Percentiles rank a stretch among this genome's conserved stretches.
Evolutionary conservation across 2,329 filamentous ascomycete genomes (phyloP).

Genomic region (Trichoderma polysporum): DNA sequence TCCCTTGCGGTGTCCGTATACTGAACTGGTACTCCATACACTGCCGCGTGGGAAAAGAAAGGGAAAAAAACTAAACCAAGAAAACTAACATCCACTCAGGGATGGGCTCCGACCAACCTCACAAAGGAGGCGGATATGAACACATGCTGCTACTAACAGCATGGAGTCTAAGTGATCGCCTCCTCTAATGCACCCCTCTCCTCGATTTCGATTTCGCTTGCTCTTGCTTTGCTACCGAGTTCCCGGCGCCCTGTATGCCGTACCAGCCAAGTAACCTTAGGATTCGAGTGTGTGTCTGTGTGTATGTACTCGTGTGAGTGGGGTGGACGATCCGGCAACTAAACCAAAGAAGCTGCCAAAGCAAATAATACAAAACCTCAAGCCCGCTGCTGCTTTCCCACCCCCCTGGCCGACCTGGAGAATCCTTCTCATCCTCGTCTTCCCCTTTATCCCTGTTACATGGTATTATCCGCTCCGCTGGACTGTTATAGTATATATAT

Average conservation of each 20-base stretch:
- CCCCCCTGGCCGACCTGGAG: not conserved
- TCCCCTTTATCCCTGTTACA: not conserved
- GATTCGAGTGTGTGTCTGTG: not conserved
- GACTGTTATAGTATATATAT: slow-evolving; percentile 10
- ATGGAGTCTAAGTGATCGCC: not conserved
- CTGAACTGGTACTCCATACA: not conserved
- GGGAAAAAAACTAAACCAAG: not conserved
- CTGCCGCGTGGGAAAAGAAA: not conserved
- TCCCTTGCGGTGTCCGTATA: not conserved
- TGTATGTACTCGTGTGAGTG: slow-evolving; percentile 5
- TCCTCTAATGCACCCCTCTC: not conserved
- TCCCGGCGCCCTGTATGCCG: slow-evolving; percentile 1
- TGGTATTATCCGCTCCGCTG: not conserved
- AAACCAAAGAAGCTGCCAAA: slow-evolving; percentile 12
- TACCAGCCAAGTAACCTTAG: not conserved
- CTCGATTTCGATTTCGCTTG: not conserved
- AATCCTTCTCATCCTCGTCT: not conserved
- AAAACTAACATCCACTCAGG: not conserved
- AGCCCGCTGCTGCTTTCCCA: slow-evolving; percentile 6
- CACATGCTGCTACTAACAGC: not conserved
- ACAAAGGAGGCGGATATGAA: not conserved
- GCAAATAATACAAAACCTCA: slow-evolving; percentile 17
- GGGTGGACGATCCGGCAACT: slow-evolving; percentile 16
- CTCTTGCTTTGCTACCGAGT: slow-evolving; percentile 2
- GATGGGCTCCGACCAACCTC: not conserved